Base-by-base conservation (phyloP, 139 green algal species). In the Limnomonas spitsbergensis region DNA sequence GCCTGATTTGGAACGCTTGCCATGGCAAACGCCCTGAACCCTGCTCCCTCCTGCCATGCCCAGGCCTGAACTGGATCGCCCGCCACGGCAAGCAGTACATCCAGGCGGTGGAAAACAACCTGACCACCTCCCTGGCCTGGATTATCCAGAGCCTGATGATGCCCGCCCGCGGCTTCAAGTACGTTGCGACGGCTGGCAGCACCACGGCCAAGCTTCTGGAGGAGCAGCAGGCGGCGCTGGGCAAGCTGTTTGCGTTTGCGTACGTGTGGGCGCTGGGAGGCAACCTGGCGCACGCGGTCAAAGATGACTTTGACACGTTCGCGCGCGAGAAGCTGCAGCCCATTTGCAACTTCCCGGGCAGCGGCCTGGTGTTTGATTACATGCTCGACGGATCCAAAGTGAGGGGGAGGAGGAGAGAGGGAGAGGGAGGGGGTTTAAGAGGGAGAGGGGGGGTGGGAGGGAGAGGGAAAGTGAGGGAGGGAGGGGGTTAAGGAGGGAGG, bases 311-410 rank as follows among this genome's bases (percentile, higher is more conserved):
- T 56, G 90, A 94, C 77, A 80, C 84, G 26, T 93, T 93, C 76
- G 81, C 84, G 35, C 80, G 90, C 9, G 86, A 90, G 38, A 67
- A 84, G 71, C 75, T 90, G 2, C 39, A 70, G 38, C 68, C 53
- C 34, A 29, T 82, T 40, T 73, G 37, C 40, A 78, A 71, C 53
- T 83, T 86, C 72, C 85, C 85, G n/a, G 85, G 81, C 29, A 42
- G 67, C 6, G 88, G 86, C n/a, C 54, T 81, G n/a, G 85, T 95
- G 34, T 94, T 88, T 79, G 93, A 97, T 85, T 92, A 90, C 79
- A 88, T 86, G 35, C 56, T 94, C 37, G 84, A 93, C 73, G 69
- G 42, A 53, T 67, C 38, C 78, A 61, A 61, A 20, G 47, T n/a
- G n/a, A n/a, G n/a, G n/a, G n/a, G n/a, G n/a, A n/a, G n/a, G n/a